Percentiles rank a stretch among this genome's conserved stretches.
phyloP scores from a whole-genome alignment of 1,284 basidiomycete species.

The Rhodotorula sp. region DNA sequence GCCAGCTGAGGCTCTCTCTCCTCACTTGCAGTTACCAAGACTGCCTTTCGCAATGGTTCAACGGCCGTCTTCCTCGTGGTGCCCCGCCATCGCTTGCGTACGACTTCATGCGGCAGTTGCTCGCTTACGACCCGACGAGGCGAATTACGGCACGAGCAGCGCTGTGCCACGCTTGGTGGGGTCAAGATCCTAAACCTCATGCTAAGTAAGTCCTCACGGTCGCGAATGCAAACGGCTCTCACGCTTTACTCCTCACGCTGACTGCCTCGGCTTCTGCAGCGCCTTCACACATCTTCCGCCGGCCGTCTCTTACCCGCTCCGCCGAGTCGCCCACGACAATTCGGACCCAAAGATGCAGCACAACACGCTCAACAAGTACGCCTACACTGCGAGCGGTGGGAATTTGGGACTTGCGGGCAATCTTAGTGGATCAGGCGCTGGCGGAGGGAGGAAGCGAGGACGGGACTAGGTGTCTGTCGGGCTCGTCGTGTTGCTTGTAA shows the following conservation, averaged over 20 bases:
- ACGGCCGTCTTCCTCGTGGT: slow-evolving; percentile 46
- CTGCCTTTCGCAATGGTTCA: slow-evolving; percentile 74
- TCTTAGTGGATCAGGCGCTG: slow-evolving; percentile 9
- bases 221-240: background rate
- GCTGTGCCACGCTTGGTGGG: slow-evolving; percentile 65
- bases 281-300: slow-evolving; percentile 42
- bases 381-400: slow-evolving; percentile 13
- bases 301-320: slow-evolving; percentile 49
- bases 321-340: slow-evolving; percentile 57
- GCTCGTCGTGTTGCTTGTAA: slow-evolving; percentile 8
- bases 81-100: slow-evolving; percentile 55
- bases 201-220: slow-evolving; percentile 46
- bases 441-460: slow-evolving; percentile 15
- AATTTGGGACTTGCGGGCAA: slow-evolving; percentile 5
- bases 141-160: slow-evolving; percentile 80
- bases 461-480: slow-evolving; percentile 2
- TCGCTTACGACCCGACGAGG: slow-evolving; percentile 85
- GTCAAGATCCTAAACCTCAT: slow-evolving; percentile 50
- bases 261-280: slow-evolving; percentile 41
- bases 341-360: slow-evolving; percentile 47
- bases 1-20: background rate
- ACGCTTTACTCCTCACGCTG: background rate
- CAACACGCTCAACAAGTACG: slow-evolving; percentile 15
- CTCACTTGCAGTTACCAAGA: slow-evolving; percentile 59
- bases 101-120: slow-evolving; percentile 76